Percentiles rank a stretch among this genome's conserved stretches.
These are phyloP conservation scores for Strobilomyces dryophilus DNA, from an alignment of 768 basidiomycete species.

Conservation along the genomic window DNA sequence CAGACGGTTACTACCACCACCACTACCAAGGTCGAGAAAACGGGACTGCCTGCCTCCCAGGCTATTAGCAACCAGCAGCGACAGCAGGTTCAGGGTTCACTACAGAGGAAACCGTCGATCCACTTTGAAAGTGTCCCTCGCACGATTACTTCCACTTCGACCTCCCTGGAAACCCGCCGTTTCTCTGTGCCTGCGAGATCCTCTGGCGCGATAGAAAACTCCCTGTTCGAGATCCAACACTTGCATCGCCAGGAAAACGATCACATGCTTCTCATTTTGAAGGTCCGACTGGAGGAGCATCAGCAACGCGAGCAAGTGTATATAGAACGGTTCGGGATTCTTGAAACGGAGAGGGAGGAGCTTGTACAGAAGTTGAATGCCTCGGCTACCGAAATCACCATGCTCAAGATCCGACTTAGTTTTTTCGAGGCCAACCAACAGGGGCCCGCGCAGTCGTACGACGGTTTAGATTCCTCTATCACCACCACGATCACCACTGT, in stretches of 20 bases:
- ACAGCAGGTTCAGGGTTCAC: too few species aligned
- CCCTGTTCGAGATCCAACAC: not conserved
- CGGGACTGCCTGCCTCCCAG: not conserved
- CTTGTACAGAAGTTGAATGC: not conserved
- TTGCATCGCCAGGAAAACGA: conserved; percentile 3
- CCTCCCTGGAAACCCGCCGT: not conserved
- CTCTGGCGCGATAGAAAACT: not conserved
- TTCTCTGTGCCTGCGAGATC: not conserved
- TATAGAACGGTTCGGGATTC: not conserved
- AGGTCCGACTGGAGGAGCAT: not conserved
- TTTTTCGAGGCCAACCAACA: not conserved
- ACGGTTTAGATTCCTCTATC: not conserved
- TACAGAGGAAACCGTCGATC: too few species aligned
- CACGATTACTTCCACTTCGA: not conserved
- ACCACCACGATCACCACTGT: not conserved
- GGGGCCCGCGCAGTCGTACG: not conserved
- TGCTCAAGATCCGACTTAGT: conserved; percentile 2
- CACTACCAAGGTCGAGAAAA: not conserved
- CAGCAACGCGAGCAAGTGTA: not conserved
- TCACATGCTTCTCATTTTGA: not conserved
- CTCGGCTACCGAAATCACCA: not conserved
- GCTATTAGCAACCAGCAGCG: not conserved
- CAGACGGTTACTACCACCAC: not conserved
- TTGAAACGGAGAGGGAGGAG: not conserved
- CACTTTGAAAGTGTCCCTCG: too few species aligned